phyloP scores from a whole-genome alignment of 495 filamentous ascomycete genomes.

The Podospora pseudopauciseta region DNA sequence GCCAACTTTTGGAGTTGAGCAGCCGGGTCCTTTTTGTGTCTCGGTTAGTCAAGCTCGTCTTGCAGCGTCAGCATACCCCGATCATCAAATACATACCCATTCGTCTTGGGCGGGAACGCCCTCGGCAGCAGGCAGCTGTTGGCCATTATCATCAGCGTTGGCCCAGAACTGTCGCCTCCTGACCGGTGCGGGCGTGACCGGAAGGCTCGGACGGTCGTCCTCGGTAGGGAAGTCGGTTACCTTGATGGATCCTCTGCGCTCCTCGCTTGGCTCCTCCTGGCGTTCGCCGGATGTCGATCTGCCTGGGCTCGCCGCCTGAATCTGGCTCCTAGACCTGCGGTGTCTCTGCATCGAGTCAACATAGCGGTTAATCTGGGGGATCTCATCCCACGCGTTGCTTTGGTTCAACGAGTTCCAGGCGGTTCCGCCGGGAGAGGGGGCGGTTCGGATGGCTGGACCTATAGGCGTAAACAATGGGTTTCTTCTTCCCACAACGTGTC shows the following conservation, averaged over 20 bases:
- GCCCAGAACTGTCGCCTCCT: conserved; percentile 41
- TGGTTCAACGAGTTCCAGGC: conserved; percentile 61
- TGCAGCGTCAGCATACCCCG: conserved; percentile 48
- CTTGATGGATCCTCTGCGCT: conserved; percentile 50
- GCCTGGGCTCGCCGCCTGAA: conserved; percentile 36
- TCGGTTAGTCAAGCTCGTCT: conserved; percentile 58
- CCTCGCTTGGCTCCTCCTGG: conserved; percentile 25
- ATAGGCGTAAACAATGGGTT: conserved; percentile 44
- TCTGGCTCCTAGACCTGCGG: conserved; percentile 58
- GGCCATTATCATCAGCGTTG: conserved; percentile 39
- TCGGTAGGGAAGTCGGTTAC: conserved; percentile 86
- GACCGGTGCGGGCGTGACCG: conserved; percentile 82
- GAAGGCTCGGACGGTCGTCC: conserved; percentile 79
- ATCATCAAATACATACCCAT: conserved; percentile 76
- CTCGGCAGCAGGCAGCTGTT: conserved; percentile 65
- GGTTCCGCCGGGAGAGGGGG: conserved; percentile 42
- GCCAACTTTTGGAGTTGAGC: conserved; percentile 66
- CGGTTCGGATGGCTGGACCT: conserved; percentile 24
- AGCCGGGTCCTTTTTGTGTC: conserved; percentile 62
- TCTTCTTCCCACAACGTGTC: conserved; percentile 33
- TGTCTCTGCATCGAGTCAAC: conserved; percentile 65
- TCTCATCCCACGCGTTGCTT: conserved; percentile 84
- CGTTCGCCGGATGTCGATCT: conserved; percentile 9
- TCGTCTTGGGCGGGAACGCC: conserved; percentile 81
- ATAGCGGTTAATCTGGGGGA: conserved; percentile 77